Evolutionary conservation across 495 filamentous ascomycete genomes (phyloP).

Genomic region (Achaetomiella virescens): DNA sequence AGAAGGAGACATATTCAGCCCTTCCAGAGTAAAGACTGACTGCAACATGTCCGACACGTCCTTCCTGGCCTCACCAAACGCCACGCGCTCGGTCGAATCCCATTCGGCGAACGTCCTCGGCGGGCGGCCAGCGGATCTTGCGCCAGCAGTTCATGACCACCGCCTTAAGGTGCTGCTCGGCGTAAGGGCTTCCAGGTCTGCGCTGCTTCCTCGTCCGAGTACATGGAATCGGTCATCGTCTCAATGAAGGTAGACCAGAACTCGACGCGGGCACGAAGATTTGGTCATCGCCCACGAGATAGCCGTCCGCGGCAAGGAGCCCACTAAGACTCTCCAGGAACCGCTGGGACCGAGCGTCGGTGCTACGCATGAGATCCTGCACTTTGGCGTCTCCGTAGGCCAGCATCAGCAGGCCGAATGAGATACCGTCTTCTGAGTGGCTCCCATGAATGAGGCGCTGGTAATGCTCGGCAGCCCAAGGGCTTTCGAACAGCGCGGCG

Average conservation of each 20-base stretch:
- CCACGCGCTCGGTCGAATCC: slow-evolving; percentile 63
- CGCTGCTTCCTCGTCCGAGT: slow-evolving; percentile 22
- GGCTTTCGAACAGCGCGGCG: slow-evolving; percentile 50
- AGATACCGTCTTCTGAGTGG: slow-evolving; percentile 57
- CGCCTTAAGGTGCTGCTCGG: slow-evolving; percentile 42
- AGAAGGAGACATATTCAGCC: slow-evolving; percentile 61
- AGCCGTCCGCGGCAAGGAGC: slow-evolving; percentile 64
- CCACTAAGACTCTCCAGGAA: slow-evolving; percentile 50
- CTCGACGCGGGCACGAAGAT: slow-evolving; percentile 73
- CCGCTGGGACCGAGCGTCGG: slow-evolving; percentile 39
- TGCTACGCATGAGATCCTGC: slow-evolving; percentile 42
- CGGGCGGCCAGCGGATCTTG: slow-evolving; percentile 57
- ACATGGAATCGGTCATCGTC: slow-evolving; percentile 40
- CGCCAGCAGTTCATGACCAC: slow-evolving; percentile 55
- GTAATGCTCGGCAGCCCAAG: slow-evolving; percentile 48
- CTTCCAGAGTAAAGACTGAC: slow-evolving; percentile 64
- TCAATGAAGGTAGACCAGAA: slow-evolving; percentile 77
- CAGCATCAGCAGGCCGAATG: slow-evolving; percentile 63
- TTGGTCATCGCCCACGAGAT: slow-evolving; percentile 68
- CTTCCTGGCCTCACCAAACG: slow-evolving; percentile 70
- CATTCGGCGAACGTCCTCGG: slow-evolving; percentile 50
- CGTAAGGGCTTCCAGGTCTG: slow-evolving; percentile 29
- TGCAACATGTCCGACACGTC: slow-evolving; percentile 79
- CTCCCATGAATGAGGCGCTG: slow-evolving; percentile 52
- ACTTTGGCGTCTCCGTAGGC: slow-evolving; percentile 60